Conservation (phyloP, 2,329 filamentous ascomycete genomes). For the Penicillium sp. region DNA sequence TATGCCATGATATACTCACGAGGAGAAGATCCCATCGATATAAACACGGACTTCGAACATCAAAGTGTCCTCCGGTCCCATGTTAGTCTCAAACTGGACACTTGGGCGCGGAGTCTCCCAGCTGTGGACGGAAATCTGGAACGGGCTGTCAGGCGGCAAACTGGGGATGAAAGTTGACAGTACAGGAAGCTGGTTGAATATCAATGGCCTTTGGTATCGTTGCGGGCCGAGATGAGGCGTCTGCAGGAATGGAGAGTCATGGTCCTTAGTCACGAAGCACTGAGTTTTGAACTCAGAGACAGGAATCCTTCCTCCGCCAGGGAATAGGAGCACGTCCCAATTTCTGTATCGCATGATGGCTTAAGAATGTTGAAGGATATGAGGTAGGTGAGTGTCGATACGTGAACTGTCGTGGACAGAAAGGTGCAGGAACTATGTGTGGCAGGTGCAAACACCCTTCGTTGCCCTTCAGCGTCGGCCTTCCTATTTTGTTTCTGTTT, state of each 20-base stretch:
- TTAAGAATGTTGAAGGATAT: neutral
- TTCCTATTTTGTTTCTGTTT: too few species aligned
- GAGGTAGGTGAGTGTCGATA: neutral
- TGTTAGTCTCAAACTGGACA: slow-evolving; percentile 57
- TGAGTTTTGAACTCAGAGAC: slow-evolving; percentile 80
- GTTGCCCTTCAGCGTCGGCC: neutral
- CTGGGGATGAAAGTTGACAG: slow-evolving; percentile 73
- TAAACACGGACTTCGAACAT: slow-evolving; percentile 68
- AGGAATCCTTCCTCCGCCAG: slow-evolving; percentile 66
- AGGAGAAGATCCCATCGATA: slow-evolving; percentile 65
- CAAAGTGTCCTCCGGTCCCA: slow-evolving; percentile 57
- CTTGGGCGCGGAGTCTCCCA: slow-evolving; percentile 67
- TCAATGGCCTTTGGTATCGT: slow-evolving; percentile 22
- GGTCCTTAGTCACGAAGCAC: slow-evolving; percentile 66
- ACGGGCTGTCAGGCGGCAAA: slow-evolving; percentile 58
- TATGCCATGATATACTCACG: slow-evolving; percentile 50
- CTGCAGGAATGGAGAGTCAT: slow-evolving; percentile 56
- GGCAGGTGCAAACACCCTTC: neutral
- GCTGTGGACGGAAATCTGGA: slow-evolving; percentile 73
- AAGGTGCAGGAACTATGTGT: neutral
- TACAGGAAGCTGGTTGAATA: slow-evolving; percentile 56
- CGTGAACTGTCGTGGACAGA: neutral
- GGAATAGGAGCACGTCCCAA: slow-evolving; percentile 85
- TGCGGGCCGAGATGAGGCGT: slow-evolving; percentile 39
- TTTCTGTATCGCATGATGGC: slow-evolving; percentile 75